Evolutionary conservation across 495 filamentous ascomycete species (phyloP).

Genomic region (Neurospora pannonica): DNA sequence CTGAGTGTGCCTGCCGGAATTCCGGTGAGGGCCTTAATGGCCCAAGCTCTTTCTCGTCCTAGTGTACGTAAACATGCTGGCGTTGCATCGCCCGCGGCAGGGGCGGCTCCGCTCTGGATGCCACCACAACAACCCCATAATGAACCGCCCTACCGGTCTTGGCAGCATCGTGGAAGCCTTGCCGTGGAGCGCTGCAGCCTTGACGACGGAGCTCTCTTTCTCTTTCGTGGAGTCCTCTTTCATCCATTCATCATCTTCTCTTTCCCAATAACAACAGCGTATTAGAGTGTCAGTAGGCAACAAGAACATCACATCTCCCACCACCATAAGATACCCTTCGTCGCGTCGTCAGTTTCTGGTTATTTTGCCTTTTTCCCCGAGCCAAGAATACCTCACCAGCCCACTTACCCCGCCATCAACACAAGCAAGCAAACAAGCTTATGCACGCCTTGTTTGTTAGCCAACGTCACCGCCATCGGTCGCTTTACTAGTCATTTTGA

Average conservation of each 20-base stretch:
- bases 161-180: not conserved
- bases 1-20: not conserved
- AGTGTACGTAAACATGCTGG: not conserved
- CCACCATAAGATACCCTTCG: not conserved
- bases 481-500: not conserved
- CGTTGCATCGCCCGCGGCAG: not conserved
- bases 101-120: not conserved
- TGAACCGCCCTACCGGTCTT: not conserved
- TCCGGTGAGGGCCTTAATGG: not conserved
- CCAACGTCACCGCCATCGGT: not conserved
- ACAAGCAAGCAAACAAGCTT: not conserved
- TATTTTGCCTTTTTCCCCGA: not conserved
- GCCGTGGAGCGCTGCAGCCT: not conserved
- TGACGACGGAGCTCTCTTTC: not conserved
- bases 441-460: not conserved
- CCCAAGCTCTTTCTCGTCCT: not conserved
- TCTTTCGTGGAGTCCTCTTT: not conserved
- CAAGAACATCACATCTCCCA: not conserved
- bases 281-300: not conserved
- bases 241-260: not conserved
- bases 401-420: not conserved
- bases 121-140: not conserved
- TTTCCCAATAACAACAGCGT: not conserved
- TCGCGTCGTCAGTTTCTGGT: not conserved
- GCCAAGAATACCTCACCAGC: not conserved